phyloP scores from a whole-genome alignment of 179 eudicot genomes.

The Nepenthes alata region DNA sequence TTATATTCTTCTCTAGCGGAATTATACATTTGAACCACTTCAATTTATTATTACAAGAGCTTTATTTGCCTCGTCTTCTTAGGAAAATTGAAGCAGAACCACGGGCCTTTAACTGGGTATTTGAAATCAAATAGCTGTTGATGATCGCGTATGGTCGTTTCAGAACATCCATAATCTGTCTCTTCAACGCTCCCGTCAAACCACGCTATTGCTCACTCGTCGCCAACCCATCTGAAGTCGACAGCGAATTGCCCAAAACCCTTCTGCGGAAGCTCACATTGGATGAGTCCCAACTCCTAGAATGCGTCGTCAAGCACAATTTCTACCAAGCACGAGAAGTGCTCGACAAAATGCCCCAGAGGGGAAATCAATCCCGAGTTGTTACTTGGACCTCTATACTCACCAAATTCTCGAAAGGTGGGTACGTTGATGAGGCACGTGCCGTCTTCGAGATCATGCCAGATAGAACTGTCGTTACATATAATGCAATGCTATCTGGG shows the following conservation, averaged over 20 bases:
- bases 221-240: background rate
- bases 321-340: constrained; percentile 21
- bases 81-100: too few species aligned
- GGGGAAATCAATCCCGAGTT: constrained; percentile 12
- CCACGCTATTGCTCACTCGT: background rate
- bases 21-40: too few species aligned
- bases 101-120: too few species aligned
- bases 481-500: constrained; percentile 31
- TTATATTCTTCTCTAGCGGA: too few species aligned
- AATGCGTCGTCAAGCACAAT: constrained; percentile 9
- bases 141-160: constrained; percentile 11
- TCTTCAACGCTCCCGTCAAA: constrained; percentile 5
- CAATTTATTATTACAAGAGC: too few species aligned
- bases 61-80: too few species aligned
- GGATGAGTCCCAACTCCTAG: constrained; percentile 16
- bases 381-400: constrained; percentile 33
- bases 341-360: constrained; percentile 28
- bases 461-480: constrained; percentile 30
- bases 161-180: constrained; percentile 1
- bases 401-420: constrained; percentile 19
- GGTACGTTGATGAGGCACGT: constrained; percentile 21
- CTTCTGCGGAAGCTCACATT: constrained; percentile 5
- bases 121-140: background rate
- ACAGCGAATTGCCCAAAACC: background rate
- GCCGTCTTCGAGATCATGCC: constrained; percentile 24